Base-by-base conservation (phyloP, 2,329 filamentous ascomycete genomes). In the Aureobasidium subglaciale region DNA sequence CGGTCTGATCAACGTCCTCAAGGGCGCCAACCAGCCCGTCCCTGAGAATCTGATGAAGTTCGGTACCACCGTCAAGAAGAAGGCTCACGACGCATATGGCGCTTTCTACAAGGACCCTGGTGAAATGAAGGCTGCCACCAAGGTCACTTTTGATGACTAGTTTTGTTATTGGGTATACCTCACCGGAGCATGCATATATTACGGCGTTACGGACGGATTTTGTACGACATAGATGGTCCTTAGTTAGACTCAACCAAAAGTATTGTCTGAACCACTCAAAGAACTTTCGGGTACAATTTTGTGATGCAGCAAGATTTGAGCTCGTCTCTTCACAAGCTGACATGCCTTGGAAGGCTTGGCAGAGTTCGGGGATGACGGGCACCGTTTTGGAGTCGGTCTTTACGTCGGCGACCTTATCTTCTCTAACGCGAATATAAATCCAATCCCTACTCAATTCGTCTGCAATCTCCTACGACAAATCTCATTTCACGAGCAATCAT, bases 31-130 rank as follows among this genome's bases (percentile, higher is more conserved):
- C 62, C 93, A 99, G 72, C 80, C 84, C 11, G 89, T 99, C 0
- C 93, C 93, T 2, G 90, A 96, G 40, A 87, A 89, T 24, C 76
- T 99, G 34, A 78, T 97, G 70, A 96, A 95, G 74, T 99, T 96
- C 64, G 93, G 93, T 65, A 95, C 90, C 20, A 97, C 92, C 1
- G 93, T 99, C 52, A 99, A 97, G 83, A 96, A 95, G 83, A 97
- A 97, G 90, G 82, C 85, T 46, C 93, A 99, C 74, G 88, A 90
- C 66, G 87, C 88, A 45, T 99, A 97, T 68, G 93, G 93, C 56
- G 90, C 90, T 29, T 97, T 97, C 70, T 96, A 88, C 79, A 96
- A 93, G 73, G 90, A 96, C 64, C 84, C 88, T 8, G 52, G 57
- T n/a, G 85, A 85, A 70, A 88, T 81, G 69, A 87, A 92, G 73